Base-by-base conservation (phyloP, 225 moss, liverwort and hornwort genomes). In the Polytrichum formosum region DNA sequence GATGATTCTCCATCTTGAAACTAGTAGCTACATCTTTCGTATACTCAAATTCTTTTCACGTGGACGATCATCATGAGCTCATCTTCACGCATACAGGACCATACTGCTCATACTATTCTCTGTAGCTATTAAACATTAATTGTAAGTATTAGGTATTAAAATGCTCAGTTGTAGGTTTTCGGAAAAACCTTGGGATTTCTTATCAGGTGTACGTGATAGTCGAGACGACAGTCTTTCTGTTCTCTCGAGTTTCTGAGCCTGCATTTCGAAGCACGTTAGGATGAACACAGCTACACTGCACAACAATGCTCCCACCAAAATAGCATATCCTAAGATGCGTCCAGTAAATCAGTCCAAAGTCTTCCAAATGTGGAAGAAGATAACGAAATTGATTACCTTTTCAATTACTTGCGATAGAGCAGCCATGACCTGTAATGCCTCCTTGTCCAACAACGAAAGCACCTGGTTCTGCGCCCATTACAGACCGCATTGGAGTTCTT, bases 341-440 rank as follows among this genome's bases (percentile, higher is more conserved):
- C 23, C 58, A 6, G 21, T 58, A 58, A 58, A 58, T 13, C 13
- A 46, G 46, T 13, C 16, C 46, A 46, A 46, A 13, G 46, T 37
- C 16, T 16, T 13, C 46, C 13, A 46, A 46, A 4, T 16, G 16
- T 46, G 10, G 58, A n/a, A 23, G 20, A 58, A 58, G n/a, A 23
- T 21, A 58, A 20, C n/a, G 9, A 58, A 58, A 58, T 13, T 16
- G 46, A 4, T 75, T 62, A 93, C 96, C 91, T 96, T 88, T 58
- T 93, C 91, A 66, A 88, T 88, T 55, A 93, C 88, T 65, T 83
- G 78, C 21, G 91, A 85, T 61, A 96, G 87, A 3, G 96, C 85
- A 67, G 85, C 85, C 75, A 93, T 82, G 37, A 91, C 88, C 76
- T 87, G 84, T 29, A 82, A 90, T 76, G 96, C 91, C 73, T 93